A percentile compares a stretch with the other conserved stretches of the same genome.
These are phyloP conservation scores for Ramularia collo-cygni DNA, from an alignment of 2,329 filamentous ascomycete genomes.

Conservation along the genomic window DNA sequence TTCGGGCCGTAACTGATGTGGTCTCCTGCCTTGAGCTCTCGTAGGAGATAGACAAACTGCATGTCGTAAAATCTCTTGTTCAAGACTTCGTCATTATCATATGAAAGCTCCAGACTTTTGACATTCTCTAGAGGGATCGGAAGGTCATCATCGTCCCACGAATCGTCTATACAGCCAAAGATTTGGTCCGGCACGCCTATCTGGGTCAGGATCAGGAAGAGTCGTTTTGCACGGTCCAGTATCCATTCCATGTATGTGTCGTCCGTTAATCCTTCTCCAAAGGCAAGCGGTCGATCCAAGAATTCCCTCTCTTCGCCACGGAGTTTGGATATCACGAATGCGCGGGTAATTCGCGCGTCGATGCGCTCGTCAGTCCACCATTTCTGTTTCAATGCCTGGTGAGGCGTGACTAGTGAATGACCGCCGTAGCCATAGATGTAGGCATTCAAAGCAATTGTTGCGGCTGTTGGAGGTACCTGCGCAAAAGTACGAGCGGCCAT, in stretches of 20 bases:
- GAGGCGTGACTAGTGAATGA: conserved; percentile 45
- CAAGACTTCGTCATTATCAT: conserved; percentile 53
- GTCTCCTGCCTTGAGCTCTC: conserved; percentile 53
- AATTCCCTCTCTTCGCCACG: conserved; percentile 55
- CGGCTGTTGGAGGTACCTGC: conserved; percentile 30
- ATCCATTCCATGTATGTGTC: conserved; percentile 77
- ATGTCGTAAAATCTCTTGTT: conserved; percentile 63
- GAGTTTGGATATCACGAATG: conserved; percentile 60
- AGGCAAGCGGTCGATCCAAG: conserved; percentile 57
- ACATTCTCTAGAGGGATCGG: conserved; percentile 62
- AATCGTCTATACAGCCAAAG: conserved; percentile 66
- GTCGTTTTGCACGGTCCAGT: conserved; percentile 57
- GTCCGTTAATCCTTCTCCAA: conserved; percentile 62
- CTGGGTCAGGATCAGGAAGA: conserved; percentile 66
- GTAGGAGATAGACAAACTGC: conserved; percentile 65
- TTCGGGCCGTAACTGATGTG: conserved; percentile 59
- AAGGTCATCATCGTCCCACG: conserved; percentile 70
- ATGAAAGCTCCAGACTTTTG: conserved; percentile 54
- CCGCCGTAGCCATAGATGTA: conserved; percentile 46
- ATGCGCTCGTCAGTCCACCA: conserved; percentile 71
- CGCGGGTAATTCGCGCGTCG: conserved; percentile 60
- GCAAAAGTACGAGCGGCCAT: conserved; percentile 32
- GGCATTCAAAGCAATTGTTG: conserved; percentile 41
- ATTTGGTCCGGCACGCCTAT: conserved; percentile 66
- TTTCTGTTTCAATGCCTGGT: conserved; percentile 44